Evolutionary conservation across 345 rosid genomes (phyloP), one percentile per base, ranked within the genome.

Genomic region (Syzygium aromaticum): DNA sequence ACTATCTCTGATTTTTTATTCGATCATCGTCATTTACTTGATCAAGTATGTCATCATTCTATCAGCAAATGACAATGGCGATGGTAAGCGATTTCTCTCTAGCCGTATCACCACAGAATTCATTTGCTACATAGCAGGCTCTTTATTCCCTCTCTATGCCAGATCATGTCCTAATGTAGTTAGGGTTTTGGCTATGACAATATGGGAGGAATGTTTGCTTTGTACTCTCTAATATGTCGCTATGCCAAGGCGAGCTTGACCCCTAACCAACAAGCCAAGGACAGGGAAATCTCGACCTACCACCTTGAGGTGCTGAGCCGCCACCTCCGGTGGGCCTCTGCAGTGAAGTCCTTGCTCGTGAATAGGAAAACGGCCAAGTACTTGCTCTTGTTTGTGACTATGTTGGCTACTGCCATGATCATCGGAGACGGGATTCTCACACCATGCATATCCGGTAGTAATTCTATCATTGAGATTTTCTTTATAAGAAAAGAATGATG

Each of bases 371-470:
- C 28, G 7, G 83, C 86, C 54, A 90, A 90, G 84, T 90, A 90
- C 25, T 46, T 87, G 25, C 54, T 92, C 8, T 86, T 89, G 73
- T 40, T 90, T 46, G 52, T 54, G n/a, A 88, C 89, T 52, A 82
- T 92, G 91, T 83, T 89, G n/a, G 92, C 84, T 8, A 91, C 89
- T 7, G 87, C 93, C 84, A 92, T 92, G 92, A 89, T 92, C 86
- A 87, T 92, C 6, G 93, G 93, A 56, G 93, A 92, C 40, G 92
- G 92, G 11, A 86, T 89, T 84, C 89, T 92, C 52, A 90, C 91
- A 1, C 92, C 93, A 13, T 87, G 88, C 87, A 90, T 88, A 5
- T 91, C 92, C 25, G 90, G 92, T 89, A 77, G 3, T 64, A 30
- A 15, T 64, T 67, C 16, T 64, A 15, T 30, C 77, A 64, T 28